These are phyloP conservation scores for Choricystis sp. DNA, from an alignment of 139 green algal genomes.

Conservation along the genomic window DNA sequence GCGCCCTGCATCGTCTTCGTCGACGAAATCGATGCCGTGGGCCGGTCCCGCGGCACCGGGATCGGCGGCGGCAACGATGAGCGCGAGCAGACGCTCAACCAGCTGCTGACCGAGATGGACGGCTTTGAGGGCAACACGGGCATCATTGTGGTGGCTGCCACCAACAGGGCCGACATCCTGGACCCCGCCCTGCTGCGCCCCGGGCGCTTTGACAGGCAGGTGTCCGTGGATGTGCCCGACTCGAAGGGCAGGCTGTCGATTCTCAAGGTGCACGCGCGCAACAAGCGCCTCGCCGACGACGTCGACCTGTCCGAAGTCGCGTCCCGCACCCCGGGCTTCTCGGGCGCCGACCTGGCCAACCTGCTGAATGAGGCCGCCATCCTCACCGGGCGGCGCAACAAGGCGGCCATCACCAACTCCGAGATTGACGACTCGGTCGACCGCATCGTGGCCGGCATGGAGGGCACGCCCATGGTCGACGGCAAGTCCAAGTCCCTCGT, in stretches of 20 bases:
- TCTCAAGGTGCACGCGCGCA: conserved; percentile 80
- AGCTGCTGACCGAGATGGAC: conserved; percentile 85
- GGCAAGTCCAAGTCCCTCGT: conserved; percentile 94
- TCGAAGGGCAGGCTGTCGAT: conserved; percentile 87
- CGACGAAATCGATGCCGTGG: conserved; percentile 97
- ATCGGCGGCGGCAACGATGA: conserved; percentile 85
- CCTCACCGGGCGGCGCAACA: conserved; percentile 73
- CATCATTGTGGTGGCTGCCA: conserved; percentile 95
- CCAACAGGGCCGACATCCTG: conserved; percentile 95
- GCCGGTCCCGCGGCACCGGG: conserved; percentile 77
- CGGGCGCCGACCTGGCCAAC: conserved; percentile 92
- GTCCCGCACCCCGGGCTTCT: conserved; percentile 67
- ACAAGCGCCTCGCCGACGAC: conserved; percentile 90
- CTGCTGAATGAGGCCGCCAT: conserved; percentile 99
- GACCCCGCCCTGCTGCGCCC: conserved; percentile 92
- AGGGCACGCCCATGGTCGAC: conserved; percentile 94
- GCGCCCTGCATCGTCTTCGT: conserved; percentile 98
- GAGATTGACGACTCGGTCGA: conserved; percentile 97
- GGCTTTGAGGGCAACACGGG: conserved; percentile 98
- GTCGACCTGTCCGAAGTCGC: conserved; percentile 91
- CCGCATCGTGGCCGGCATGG: conserved; percentile 92
- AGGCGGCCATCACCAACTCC: conserved; percentile 46
- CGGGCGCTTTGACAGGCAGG: conserved; percentile 92
- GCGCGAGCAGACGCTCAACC: conserved; percentile 77
- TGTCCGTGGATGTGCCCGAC: conserved; percentile 91